These are phyloP conservation scores for Solanum pinnatisectum DNA, from an alignment of 257 asterid genomes.

Conservation along the genomic window DNA sequence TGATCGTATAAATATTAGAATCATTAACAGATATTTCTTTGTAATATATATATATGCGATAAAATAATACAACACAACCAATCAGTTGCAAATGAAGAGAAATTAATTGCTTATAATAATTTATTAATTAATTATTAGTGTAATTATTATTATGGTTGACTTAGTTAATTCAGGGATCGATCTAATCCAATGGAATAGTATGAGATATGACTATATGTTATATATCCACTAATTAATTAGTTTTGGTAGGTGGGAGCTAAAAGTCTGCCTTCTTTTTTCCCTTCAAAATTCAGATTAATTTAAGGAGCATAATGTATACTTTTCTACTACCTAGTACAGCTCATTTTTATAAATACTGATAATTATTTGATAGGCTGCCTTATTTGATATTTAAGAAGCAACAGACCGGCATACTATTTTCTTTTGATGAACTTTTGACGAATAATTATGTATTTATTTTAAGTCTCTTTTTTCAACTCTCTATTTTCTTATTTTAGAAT, in stretches of 20 bases:
- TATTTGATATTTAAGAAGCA: background rate
- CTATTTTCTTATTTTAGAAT: background rate
- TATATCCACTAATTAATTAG: background rate
- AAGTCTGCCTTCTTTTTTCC: background rate
- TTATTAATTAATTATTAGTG: background rate
- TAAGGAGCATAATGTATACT: background rate
- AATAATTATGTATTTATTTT: background rate
- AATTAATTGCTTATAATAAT: background rate
- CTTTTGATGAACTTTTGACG: background rate
- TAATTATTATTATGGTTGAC: background rate
- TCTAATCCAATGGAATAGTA: background rate
- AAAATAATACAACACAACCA: background rate
- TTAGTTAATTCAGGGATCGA: background rate
- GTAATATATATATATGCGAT: background rate
- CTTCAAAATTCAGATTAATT: background rate
- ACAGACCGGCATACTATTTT: background rate
- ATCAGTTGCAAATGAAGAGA: background rate
- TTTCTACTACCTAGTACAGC: background rate
- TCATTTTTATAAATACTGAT: background rate
- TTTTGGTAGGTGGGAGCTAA: background rate
- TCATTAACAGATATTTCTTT: background rate
- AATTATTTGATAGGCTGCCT: background rate
- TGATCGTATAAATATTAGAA: background rate
- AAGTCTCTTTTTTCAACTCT: background rate
- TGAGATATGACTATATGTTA: background rate